These are phyloP conservation scores for Aspergillus sp. DNA, from an alignment of 2,329 filamentous ascomycete genomes.

Conservation along the genomic window DNA sequence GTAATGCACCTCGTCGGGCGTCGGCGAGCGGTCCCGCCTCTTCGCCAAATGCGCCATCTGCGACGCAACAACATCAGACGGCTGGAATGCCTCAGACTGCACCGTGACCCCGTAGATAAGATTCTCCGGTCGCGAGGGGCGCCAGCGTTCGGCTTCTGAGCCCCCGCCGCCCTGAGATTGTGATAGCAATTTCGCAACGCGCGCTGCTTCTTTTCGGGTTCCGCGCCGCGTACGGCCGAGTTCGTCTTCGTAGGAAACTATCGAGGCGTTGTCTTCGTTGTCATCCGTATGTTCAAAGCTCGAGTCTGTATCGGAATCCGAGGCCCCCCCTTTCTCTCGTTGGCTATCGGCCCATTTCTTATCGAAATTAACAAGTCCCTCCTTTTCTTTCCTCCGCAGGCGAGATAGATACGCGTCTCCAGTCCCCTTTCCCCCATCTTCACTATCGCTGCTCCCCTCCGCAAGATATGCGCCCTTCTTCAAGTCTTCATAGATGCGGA, in stretches of 20 bases:
- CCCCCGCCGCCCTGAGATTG: constrained; percentile 26
- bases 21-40: constrained; percentile 77
- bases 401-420: constrained; percentile 54
- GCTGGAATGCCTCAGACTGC: constrained; percentile 81
- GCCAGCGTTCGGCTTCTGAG: constrained; percentile 34
- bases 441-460: constrained; percentile 35
- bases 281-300: constrained; percentile 44
- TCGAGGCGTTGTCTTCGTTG: constrained; percentile 58
- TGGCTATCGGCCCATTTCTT: constrained; percentile 85
- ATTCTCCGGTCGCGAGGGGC: constrained; percentile 62
- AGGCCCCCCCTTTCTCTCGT: constrained; percentile 40
- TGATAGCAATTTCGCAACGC: constrained; percentile 60
- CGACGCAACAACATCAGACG: constrained; percentile 64
- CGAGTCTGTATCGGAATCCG: constrained; percentile 33
- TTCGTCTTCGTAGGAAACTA: constrained; percentile 89
- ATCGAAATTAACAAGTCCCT: constrained; percentile 85
- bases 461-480: constrained; percentile 84
- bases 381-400: constrained; percentile 61
- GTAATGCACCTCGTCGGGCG: constrained; percentile 81
- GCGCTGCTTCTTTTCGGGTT: constrained; percentile 70
- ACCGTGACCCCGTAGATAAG: constrained; percentile 86
- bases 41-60: constrained; percentile 79
- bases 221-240: constrained; percentile 81
- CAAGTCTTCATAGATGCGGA: constrained; percentile 83
- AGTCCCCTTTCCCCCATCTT: constrained; percentile 32